Conservation (phyloP, 2,329 filamentous ascomycete species). For the Botryotinia convoluta region DNA sequence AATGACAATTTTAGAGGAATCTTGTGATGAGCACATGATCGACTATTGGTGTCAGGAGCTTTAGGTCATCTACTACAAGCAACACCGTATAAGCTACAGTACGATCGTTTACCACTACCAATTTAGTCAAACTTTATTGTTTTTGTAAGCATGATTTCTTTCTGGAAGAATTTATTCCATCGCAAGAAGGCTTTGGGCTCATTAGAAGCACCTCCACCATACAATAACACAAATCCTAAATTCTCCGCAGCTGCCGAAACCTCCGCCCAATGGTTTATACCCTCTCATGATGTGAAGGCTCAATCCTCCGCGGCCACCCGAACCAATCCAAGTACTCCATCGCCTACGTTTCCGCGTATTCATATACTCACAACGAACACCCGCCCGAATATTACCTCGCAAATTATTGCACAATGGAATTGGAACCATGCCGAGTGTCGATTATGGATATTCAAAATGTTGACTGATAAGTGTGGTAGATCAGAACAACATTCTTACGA, state of each 20-base stretch:
- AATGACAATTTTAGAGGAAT: background rate
- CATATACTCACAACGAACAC: background rate
- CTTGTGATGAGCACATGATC: background rate
- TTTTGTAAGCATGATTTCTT: background rate
- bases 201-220: background rate
- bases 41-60: background rate
- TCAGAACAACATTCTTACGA: background rate
- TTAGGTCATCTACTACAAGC: background rate
- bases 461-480: background rate
- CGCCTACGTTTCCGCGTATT: background rate
- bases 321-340: background rate
- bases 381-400: background rate
- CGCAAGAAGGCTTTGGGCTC: background rate
- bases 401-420: background rate
- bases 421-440: background rate
- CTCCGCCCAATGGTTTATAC: background rate
- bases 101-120: background rate
- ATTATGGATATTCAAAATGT: background rate
- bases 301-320: background rate
- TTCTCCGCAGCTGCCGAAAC: background rate
- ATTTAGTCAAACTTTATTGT: background rate
- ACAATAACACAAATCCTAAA: background rate
- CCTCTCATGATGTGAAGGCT: background rate
- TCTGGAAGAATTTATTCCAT: background rate
- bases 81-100: background rate